A percentile compares a stretch with the other conserved stretches of the same genome.
phyloP scores from a whole-genome alignment of 148 eudicot species.

The Camellia lanceoleosa region DNA sequence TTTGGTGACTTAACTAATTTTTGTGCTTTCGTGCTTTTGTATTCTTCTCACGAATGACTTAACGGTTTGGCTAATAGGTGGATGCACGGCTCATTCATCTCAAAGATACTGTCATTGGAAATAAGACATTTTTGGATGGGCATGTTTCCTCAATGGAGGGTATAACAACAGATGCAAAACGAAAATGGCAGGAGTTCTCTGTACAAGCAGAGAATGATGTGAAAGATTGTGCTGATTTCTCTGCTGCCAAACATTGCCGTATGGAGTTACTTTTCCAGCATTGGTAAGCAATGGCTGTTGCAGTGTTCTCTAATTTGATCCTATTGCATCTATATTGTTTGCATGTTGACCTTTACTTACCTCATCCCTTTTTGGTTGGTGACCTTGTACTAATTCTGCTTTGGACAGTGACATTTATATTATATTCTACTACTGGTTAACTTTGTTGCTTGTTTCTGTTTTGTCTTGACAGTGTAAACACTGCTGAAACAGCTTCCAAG shows the following conservation, averaged over 20 bases:
- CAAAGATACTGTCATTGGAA: conserved; percentile 52
- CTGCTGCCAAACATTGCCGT: conserved; percentile 96
- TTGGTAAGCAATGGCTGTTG: conserved; percentile 39
- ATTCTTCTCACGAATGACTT: not conserved
- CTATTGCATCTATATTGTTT: not conserved
- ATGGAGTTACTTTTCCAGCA: conserved; percentile 84
- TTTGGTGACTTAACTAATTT: conserved; percentile 2
- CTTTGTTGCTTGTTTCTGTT: conserved; percentile 9
- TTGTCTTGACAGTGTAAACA: conserved; percentile 48
- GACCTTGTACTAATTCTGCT: not conserved
- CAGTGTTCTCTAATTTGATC: not conserved
- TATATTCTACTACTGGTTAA: not conserved
- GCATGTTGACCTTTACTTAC: not conserved
- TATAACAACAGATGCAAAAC: conserved; percentile 77
- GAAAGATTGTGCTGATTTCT: conserved; percentile 66
- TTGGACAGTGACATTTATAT: not conserved
- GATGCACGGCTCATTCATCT: conserved; percentile 60
- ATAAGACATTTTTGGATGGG: conserved; percentile 66
- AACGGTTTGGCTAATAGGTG: conserved; percentile 46
- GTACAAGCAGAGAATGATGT: conserved; percentile 58
- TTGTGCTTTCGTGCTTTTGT: not conserved
- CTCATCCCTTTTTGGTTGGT: not conserved
- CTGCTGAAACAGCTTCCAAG: conserved; percentile 62
- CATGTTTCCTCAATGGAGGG: conserved; percentile 68
- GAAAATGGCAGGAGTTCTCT: conserved; percentile 87